Percentiles rank a stretch among this genome's conserved stretches.
phyloP scores from a whole-genome alignment of 768 basidiomycete genomes.

The Suillus brevipes region DNA sequence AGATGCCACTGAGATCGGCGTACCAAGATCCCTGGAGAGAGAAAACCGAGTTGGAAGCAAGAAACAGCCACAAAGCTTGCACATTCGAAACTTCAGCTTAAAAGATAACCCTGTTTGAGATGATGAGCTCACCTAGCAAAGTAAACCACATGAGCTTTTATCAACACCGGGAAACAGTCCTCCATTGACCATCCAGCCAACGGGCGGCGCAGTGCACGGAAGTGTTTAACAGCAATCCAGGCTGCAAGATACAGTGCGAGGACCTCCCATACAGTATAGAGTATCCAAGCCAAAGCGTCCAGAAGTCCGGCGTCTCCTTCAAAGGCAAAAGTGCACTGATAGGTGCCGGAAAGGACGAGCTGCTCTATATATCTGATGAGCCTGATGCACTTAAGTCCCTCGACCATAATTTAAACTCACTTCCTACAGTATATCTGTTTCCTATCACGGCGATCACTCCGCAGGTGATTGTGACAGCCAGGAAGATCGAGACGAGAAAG shows the following conservation, averaged over 20 bases:
- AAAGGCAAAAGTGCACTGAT: not conserved
- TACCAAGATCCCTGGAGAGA: not conserved
- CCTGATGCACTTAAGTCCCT: not conserved
- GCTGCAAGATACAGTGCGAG: slow-evolving; percentile 1
- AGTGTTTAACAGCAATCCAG: slow-evolving; percentile 2
- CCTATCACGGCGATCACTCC: not conserved
- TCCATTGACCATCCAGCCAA: not conserved
- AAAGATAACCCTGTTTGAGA: not conserved
- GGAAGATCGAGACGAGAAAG: not conserved
- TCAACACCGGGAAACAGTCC: not conserved
- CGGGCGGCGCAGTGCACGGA: not conserved
- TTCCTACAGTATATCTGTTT: not conserved
- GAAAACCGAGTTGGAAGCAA: not conserved
- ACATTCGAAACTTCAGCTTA: not conserved
- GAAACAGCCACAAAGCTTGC: not conserved
- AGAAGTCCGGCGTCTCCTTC: not conserved
- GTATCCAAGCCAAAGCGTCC: not conserved
- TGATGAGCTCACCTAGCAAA: not conserved
- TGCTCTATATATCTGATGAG: not conserved
- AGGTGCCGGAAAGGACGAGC: not conserved
- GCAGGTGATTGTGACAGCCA: not conserved
- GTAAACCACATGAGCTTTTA: slow-evolving; percentile 1
- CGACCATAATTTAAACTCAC: not conserved
- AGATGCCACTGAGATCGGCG: not conserved
- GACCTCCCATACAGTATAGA: not conserved